phyloP scores from a whole-genome alignment of 2,329 filamentous ascomycete species.

The Knufia petricola region DNA sequence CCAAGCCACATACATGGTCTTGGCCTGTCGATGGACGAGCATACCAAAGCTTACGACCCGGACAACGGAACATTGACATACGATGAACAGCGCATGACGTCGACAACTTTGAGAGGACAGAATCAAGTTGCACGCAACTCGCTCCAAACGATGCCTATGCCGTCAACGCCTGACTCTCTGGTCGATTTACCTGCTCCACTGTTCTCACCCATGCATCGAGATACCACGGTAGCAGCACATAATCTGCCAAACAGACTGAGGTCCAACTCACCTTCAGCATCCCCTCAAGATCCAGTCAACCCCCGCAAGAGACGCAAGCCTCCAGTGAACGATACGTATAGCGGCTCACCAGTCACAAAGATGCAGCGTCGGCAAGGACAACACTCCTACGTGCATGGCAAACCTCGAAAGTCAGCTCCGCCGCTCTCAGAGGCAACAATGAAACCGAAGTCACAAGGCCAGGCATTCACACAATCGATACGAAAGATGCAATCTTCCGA shows the following conservation, averaged over 20 bases:
- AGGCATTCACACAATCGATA: neutral
- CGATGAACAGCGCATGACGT: neutral
- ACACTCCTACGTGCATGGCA: neutral
- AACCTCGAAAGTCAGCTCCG: neutral
- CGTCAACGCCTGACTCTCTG: constrained; percentile 5
- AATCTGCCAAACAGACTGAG: neutral
- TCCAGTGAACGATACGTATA: neutral
- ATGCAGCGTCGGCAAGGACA: neutral
- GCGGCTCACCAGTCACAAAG: neutral
- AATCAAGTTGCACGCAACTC: neutral
- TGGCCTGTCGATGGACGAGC: neutral
- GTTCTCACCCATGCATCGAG: constrained; percentile 12
- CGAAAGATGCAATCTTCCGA: neutral
- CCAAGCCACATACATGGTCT: neutral
- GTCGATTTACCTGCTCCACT: constrained; percentile 18
- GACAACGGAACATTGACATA: too few relatives aligned
- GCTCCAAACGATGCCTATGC: constrained; percentile 6
- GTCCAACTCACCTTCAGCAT: constrained; percentile 3
- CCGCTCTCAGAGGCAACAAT: neutral
- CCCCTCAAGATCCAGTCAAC: constrained; percentile 8
- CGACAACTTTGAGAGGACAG: neutral
- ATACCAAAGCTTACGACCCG: neutral
- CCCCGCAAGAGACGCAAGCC: constrained; percentile 17
- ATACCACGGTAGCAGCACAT: neutral
- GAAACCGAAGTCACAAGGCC: neutral